Evolutionary conservation across 441 rosid genomes (phyloP).

Genomic region (Geranium incanum): DNA sequence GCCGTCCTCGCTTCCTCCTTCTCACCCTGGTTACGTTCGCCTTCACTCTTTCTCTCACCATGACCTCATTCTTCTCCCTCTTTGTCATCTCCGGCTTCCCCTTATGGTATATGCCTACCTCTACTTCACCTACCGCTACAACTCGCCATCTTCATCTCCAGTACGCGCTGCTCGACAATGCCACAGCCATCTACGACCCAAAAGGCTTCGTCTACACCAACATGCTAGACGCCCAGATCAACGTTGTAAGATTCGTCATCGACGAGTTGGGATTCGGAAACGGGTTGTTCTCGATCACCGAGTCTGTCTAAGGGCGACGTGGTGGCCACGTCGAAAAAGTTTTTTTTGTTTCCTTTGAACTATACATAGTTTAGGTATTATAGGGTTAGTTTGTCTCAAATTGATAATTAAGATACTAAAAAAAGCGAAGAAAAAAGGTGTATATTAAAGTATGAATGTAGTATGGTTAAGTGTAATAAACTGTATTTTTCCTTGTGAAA

Average conservation of each 20-base stretch:
- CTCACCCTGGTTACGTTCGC: slow-evolving; percentile 39
- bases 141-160: slow-evolving; percentile 39
- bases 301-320: slow-evolving; percentile 62
- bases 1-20: slow-evolving; percentile 55
- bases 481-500: no score
- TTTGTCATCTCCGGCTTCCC: slow-evolving; percentile 48
- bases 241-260: slow-evolving; percentile 49
- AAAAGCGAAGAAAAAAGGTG: no score
- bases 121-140: slow-evolving; percentile 55
- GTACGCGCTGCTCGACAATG: slow-evolving; percentile 46
- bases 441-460: no score
- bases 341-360: no score
- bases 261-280: slow-evolving; percentile 42
- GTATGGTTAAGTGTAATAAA: no score
- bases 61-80: slow-evolving; percentile 46
- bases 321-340: slow-evolving; percentile 42
- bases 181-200: slow-evolving; percentile 44
- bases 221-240: slow-evolving; percentile 66
- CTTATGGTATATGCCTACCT: slow-evolving; percentile 67
- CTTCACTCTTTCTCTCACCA: slow-evolving; percentile 19
- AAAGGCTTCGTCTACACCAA: slow-evolving; percentile 43
- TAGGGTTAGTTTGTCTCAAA: no score
- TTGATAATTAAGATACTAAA: no score
- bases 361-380: no score
- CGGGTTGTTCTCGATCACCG: slow-evolving; percentile 31